Conservation (phyloP, 345 rosid species). For the Turnera subulata region DNA sequence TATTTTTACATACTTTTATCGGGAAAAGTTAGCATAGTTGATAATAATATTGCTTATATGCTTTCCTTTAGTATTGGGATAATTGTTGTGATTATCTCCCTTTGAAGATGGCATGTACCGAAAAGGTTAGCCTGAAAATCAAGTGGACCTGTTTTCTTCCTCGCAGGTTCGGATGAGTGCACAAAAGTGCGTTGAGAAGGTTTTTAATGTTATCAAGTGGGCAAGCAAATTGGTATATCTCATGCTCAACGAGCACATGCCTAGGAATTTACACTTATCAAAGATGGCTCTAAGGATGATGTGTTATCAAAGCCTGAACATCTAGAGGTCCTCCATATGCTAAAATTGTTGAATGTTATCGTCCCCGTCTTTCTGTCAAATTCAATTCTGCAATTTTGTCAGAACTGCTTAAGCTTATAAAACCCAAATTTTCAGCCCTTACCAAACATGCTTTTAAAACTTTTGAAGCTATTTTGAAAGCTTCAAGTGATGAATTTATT, state of each 20-base stretch:
- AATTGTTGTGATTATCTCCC: no score
- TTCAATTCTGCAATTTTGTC: slow-evolving; percentile 42
- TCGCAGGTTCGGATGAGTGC: slow-evolving; percentile 75
- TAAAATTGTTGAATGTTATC: slow-evolving; percentile 57
- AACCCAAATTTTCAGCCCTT: slow-evolving; percentile 46
- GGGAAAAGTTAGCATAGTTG: background rate
- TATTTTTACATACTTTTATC: background rate
- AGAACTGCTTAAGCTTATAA: slow-evolving; percentile 47
- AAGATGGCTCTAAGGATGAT: slow-evolving; percentile 47
- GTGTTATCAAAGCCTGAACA: slow-evolving; percentile 37
- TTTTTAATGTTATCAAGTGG: slow-evolving; percentile 48
- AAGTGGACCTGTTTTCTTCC: background rate
- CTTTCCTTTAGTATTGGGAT: no score
- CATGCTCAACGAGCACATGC: slow-evolving; percentile 38
- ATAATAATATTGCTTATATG: background rate
- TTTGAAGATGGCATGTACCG: no score
- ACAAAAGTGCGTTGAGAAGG: slow-evolving; percentile 68
- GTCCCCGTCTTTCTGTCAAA: slow-evolving; percentile 46
- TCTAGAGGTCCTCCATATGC: slow-evolving; percentile 63
- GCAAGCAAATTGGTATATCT: slow-evolving; percentile 57
- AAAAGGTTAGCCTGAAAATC: no score
- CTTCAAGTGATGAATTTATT: slow-evolving; percentile 34
- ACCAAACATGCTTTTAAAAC: slow-evolving; percentile 56
- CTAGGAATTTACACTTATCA: slow-evolving; percentile 30
- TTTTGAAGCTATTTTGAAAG: slow-evolving; percentile 51